Base-by-base conservation (phyloP, 2,329 filamentous ascomycete genomes). In the Cladosporium sp. region DNA sequence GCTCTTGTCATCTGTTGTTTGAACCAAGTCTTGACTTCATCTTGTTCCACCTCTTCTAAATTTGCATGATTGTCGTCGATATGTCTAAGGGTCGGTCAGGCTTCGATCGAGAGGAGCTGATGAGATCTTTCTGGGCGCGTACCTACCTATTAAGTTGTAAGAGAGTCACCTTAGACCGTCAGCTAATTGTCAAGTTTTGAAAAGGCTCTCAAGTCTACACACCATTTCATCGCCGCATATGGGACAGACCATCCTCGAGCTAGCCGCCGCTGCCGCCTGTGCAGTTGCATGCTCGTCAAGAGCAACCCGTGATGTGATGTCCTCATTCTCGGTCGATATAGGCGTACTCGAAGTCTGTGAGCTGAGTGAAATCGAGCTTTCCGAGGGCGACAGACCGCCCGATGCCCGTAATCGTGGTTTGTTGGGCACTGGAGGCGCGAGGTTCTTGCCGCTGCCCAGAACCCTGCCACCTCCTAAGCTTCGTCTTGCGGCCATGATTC, bases 171-270 rank as follows among this genome's bases (percentile, higher is more conserved):
- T 95, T 62, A 27, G 51, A 4, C 13, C 18, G 56, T 69, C 59
- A 68, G 68, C 54, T 18, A 36, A 44, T 17, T 8, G 8, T 2
- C 18, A n/a, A 17, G 11, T 27, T 7, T 22, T 18, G 6, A 22
- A 22, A 6, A 7, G 8, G 7, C 19, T n/a, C 15, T 3, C n/a
- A 19, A 11, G 7, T 36, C 13, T 15, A 43, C 34, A 36, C 73
- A 93, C 90, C 93, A 99, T 99, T 70, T 96, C 91, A 72, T 97
- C 95, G 61, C 85, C 90, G 71, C 93, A 99, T 66, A 99, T 99
- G n/a, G 93, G 93, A 68, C 93, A 99, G 50, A 92, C 83, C 53
- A 99, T 82, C 68, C 80, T 80, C 57, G 81, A 81, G 58, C 79
- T 81, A 50, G 82, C 73, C 47, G 82, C 78, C 43, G 73, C 76